Conservation (phyloP, 2,329 filamentous ascomycete genomes). For the Calonectria henricotiae region DNA sequence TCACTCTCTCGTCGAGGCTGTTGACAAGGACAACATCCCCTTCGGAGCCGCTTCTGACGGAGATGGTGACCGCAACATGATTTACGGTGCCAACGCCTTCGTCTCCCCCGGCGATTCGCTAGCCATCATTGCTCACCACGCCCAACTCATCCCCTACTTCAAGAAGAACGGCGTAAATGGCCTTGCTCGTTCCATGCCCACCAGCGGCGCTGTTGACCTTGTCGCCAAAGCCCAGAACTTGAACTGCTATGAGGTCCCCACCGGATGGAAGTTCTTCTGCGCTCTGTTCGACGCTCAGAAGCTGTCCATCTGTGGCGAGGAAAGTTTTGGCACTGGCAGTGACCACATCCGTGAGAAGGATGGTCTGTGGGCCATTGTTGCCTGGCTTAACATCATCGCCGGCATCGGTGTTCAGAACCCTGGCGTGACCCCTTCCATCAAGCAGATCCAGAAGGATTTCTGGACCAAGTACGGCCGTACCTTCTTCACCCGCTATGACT, state of each 20-base stretch:
- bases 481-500: conserved; percentile 99
- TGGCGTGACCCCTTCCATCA: conserved; percentile 89
- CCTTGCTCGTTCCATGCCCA: conserved; percentile 97
- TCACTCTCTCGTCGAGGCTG: conserved; percentile 92
- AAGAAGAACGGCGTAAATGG: conserved; percentile 97
- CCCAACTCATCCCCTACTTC: conserved; percentile 98
- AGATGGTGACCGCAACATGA: conserved; percentile 99
- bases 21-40: conserved; percentile 92
- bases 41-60: conserved; percentile 98
- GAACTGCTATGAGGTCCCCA: conserved; percentile 95
- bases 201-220: conserved; percentile 93
- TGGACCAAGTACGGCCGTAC: conserved; percentile 97
- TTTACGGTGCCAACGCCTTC: conserved; percentile 96
- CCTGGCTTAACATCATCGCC: conserved; percentile 99
- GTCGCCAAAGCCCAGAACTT: conserved; percentile 96
- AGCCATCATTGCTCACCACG: conserved; percentile 98
- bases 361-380: conserved; percentile 96
- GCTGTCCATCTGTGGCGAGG: conserved; percentile 98
- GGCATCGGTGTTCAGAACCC: conserved; percentile 89
- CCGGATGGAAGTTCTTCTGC: conserved; percentile 99
- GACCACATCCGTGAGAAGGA: conserved; percentile 99
- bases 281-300: conserved; percentile 95
- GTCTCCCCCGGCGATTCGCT: conserved; percentile 97
- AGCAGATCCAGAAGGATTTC: conserved; percentile 97
- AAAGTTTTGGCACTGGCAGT: conserved; percentile 97